These are phyloP conservation scores for Agaricales sp. DNA, from an alignment of 1,284 basidiomycete species.

Conservation along the genomic window DNA sequence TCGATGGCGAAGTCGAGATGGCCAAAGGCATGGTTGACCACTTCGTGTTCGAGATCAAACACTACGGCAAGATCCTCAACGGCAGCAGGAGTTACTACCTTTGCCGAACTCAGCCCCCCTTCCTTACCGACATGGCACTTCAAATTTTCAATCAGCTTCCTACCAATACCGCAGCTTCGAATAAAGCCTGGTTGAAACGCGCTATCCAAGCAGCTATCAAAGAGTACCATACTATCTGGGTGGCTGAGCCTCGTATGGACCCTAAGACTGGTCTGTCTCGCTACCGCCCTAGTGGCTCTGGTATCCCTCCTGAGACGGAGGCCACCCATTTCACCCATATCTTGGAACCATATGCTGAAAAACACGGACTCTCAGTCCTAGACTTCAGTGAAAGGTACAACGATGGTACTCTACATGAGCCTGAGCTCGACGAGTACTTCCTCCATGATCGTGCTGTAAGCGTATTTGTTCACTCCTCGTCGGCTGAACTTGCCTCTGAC, in stretches of 20 bases:
- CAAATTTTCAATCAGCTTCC: conserved; percentile 95
- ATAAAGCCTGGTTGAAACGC: conserved; percentile 87
- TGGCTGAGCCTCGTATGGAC: conserved; percentile 87
- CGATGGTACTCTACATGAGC: conserved; percentile 75
- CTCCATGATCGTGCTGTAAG: conserved; percentile 86
- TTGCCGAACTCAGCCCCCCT: conserved; percentile 92
- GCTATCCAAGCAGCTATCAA: conserved; percentile 97
- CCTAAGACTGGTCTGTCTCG: conserved; percentile 88
- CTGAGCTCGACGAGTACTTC: conserved; percentile 94
- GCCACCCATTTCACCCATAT: conserved; percentile 97
- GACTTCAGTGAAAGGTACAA: conserved; percentile 98
- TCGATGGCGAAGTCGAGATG: conserved; percentile 89
- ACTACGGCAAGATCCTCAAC: conserved; percentile 87
- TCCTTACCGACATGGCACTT: conserved; percentile 96
- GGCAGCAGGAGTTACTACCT: conserved; percentile 86
- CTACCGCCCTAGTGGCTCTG: conserved; percentile 89
- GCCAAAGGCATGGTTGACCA: conserved; percentile 98
- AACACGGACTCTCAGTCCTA: conserved; percentile 90
- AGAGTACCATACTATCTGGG: conserved; percentile 98
- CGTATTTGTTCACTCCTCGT: not conserved
- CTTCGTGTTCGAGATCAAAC: conserved; percentile 97
- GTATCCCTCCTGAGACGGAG: conserved; percentile 97
- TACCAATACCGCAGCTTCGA: conserved; percentile 53
- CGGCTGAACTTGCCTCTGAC: not conserved
- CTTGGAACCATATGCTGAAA: conserved; percentile 88